Evolutionary conservation across 2,329 filamentous ascomycete genomes (phyloP).

Genomic region (Fusarium vanettenii): DNA sequence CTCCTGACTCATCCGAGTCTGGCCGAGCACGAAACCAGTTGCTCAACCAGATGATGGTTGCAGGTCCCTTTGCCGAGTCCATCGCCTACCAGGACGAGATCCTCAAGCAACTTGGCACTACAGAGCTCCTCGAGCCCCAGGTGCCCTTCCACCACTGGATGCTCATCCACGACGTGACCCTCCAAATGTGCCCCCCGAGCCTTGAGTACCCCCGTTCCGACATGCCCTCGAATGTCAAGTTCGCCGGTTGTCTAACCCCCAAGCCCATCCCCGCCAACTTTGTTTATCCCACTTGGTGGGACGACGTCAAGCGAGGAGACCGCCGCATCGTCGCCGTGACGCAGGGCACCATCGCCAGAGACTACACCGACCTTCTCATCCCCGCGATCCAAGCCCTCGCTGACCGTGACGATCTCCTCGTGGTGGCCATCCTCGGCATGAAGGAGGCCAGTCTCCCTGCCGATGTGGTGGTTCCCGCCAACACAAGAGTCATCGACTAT

Average conservation of each 20-base stretch:
- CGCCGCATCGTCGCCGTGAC: slow-evolving; percentile 59
- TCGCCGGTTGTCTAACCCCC: slow-evolving; percentile 55
- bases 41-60: slow-evolving; percentile 39
- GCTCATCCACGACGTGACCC: slow-evolving; percentile 46
- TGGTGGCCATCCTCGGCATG: slow-evolving; percentile 48
- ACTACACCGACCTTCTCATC: slow-evolving; percentile 56
- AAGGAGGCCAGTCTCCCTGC: slow-evolving; percentile 39
- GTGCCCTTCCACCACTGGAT: slow-evolving; percentile 44
- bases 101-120: slow-evolving; percentile 47
- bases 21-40: slow-evolving; percentile 50
- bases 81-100: slow-evolving; percentile 39
- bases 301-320: slow-evolving; percentile 48
- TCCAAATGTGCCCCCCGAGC: slow-evolving; percentile 53
- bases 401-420: slow-evolving; percentile 51
- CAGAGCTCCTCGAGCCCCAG: slow-evolving; percentile 20
- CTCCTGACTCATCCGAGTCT: slow-evolving; percentile 51
- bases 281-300: slow-evolving; percentile 59
- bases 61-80: slow-evolving; percentile 36
- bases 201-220: slow-evolving; percentile 54
- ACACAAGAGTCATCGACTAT: slow-evolving; percentile 59
- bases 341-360: slow-evolving; percentile 58
- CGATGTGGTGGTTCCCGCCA: slow-evolving; percentile 50
- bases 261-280: slow-evolving; percentile 44
- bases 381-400: slow-evolving; percentile 58
- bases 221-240: slow-evolving; percentile 53